A percentile compares a stretch with the other conserved stretches of the same genome.
Evolutionary conservation across 169 alveolate species (phyloP).

Genomic region (Eimeria zaria): DNA sequence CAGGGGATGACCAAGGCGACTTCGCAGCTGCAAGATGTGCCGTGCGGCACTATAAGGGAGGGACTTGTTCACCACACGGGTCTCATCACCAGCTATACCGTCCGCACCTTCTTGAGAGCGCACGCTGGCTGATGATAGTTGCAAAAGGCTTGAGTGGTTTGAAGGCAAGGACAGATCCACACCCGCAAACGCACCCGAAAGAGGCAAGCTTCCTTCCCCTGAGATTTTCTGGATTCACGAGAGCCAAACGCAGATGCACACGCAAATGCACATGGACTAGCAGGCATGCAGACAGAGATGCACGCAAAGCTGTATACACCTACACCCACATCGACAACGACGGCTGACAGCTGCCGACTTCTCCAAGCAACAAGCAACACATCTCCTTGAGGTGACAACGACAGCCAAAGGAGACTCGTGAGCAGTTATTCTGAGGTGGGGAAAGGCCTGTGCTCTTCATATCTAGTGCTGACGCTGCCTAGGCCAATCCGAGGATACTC

Average conservation of each 20-base stretch:
- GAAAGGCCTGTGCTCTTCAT: neutral
- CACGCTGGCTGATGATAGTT: neutral
- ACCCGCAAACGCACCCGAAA: neutral
- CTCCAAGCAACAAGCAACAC: neutral
- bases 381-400: neutral
- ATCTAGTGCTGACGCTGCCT: neutral
- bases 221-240: conserved; percentile 5
- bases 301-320: neutral
- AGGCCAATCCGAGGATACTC: neutral
- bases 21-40: neutral
- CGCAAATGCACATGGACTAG: neutral
- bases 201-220: conserved; percentile 45
- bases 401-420: neutral
- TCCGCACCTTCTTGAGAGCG: neutral
- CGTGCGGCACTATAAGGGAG: neutral
- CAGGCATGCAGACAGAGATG: neutral
- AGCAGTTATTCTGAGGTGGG: neutral
- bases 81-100: neutral
- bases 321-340: neutral
- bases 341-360: neutral
- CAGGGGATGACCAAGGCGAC: neutral
- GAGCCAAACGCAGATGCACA: neutral
- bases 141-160: conserved; percentile 4
- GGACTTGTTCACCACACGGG: neutral
- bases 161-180: conserved; percentile 47